Evolutionary conservation across 345 rosid species (phyloP).

Genomic region (Citrus glauca): DNA sequence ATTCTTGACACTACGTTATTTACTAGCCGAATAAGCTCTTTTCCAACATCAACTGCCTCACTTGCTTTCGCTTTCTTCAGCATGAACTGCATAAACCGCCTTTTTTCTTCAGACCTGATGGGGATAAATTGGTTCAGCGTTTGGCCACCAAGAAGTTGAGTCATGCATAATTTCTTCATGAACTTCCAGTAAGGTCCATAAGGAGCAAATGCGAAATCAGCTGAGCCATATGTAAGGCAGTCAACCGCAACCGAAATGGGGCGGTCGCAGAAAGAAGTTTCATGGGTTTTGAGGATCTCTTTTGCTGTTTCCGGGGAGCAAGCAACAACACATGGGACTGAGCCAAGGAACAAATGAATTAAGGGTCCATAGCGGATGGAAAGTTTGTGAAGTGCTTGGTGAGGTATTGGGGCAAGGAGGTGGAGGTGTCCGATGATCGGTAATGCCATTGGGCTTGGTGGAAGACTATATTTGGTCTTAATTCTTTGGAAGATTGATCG

Average conservation of each 20-base stretch:
- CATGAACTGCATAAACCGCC: constrained; percentile 22
- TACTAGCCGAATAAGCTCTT: constrained; percentile 34
- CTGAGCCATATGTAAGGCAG: constrained; percentile 50
- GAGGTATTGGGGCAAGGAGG: constrained; percentile 50
- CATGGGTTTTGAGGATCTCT: constrained; percentile 64
- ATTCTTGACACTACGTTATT: constrained; percentile 43
- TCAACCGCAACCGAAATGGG: constrained; percentile 32
- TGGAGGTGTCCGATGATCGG: constrained; percentile 70
- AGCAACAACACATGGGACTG: constrained; percentile 50
- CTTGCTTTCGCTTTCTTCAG: constrained; percentile 25
- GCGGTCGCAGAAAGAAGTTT: constrained; percentile 40
- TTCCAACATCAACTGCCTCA: constrained; percentile 40
- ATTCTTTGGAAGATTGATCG: constrained; percentile 21
- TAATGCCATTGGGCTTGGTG: constrained; percentile 47
- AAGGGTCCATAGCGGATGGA: constrained; percentile 52
- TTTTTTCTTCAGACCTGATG: constrained; percentile 36
- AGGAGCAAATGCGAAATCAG: constrained; percentile 50
- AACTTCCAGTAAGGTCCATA: constrained; percentile 68
- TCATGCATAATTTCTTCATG: constrained; percentile 57
- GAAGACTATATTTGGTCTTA: constrained; percentile 21
- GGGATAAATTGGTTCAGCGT: constrained; percentile 16
- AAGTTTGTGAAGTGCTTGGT: constrained; percentile 61
- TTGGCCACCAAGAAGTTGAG: constrained; percentile 43
- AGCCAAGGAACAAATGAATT: constrained; percentile 52
- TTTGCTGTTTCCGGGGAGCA: constrained; percentile 57